phyloP scores from a whole-genome alignment of 2,329 filamentous ascomycete genomes.

The Ceratocystis diversiconidia region DNA sequence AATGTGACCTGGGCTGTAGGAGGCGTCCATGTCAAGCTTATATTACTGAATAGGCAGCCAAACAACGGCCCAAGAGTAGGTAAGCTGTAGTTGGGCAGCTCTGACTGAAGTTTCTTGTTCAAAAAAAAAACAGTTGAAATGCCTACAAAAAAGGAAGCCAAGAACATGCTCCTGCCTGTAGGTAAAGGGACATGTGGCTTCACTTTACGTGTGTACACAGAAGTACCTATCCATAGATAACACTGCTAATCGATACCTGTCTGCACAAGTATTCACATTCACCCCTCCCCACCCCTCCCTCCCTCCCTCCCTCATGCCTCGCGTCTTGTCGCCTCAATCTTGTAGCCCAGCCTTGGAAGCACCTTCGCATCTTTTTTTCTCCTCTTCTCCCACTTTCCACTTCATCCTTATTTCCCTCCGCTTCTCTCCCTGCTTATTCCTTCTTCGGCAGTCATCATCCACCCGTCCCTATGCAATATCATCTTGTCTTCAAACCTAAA shows the following conservation, averaged over 20 bases:
- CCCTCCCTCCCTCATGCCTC: not conserved
- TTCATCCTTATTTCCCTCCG: not conserved
- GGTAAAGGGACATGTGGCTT: not conserved
- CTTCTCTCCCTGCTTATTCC: not conserved
- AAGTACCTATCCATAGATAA: not conserved
- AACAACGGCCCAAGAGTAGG: not conserved
- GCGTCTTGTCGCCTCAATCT: not conserved
- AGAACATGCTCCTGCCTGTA: not conserved
- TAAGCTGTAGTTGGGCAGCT: not conserved
- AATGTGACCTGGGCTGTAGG: not conserved
- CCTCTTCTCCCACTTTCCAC: not conserved
- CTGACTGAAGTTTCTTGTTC: not conserved
- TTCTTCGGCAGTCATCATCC: not conserved
- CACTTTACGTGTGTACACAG: not conserved
- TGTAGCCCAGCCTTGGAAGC: not conserved
- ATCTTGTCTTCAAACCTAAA: not conserved
- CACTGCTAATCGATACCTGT: not conserved
- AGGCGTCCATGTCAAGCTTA: slow-evolving; percentile 3
- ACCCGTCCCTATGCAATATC: not conserved
- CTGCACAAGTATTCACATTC: not conserved
- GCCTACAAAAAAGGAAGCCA: not conserved
- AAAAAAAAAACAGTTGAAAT: not conserved
- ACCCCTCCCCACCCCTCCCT: too few species aligned
- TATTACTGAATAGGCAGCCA: not conserved
- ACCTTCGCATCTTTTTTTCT: not conserved